Percentiles rank a stretch among this genome's conserved stretches.
Evolutionary conservation across 1,139 yeast species (phyloP).

Genomic region (Suhomyces atakaporum): DNA sequence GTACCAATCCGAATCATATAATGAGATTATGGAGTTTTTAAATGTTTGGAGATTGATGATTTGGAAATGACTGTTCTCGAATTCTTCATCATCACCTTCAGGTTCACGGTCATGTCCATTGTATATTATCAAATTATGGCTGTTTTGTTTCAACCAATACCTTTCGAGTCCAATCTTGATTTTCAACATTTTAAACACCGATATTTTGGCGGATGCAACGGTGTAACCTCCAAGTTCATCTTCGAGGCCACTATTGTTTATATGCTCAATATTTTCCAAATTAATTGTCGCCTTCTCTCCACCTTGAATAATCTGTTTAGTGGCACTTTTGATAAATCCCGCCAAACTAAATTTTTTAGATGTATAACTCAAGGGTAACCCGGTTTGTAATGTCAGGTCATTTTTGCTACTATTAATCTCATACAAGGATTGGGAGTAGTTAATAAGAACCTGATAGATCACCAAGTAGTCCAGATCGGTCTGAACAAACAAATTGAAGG

Average conservation of each 20-base stretch:
- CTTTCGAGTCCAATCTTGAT: slow-evolving; percentile 35
- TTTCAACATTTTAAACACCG: slow-evolving; percentile 38
- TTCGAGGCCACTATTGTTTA: slow-evolving; percentile 31
- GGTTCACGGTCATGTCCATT: slow-evolving; percentile 22
- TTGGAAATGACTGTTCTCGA: slow-evolving; percentile 26
- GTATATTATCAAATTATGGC: slow-evolving; percentile 39
- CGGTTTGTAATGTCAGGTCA: slow-evolving; percentile 35
- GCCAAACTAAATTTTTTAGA: slow-evolving; percentile 32
- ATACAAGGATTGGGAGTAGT: slow-evolving; percentile 33
- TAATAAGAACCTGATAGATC: slow-evolving; percentile 37
- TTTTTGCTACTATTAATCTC: slow-evolving; percentile 31
- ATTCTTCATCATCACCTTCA: slow-evolving; percentile 8
- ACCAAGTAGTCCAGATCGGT: slow-evolving; percentile 36
- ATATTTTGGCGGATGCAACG: slow-evolving; percentile 32
- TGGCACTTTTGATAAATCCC: slow-evolving; percentile 37
- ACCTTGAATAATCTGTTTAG: slow-evolving; percentile 35
- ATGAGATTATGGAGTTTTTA: slow-evolving; percentile 31
- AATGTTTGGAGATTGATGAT: slow-evolving; percentile 37
- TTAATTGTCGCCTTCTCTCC: slow-evolving; percentile 23
- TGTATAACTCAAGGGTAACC: slow-evolving; percentile 34
- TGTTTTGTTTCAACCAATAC: slow-evolving; percentile 43
- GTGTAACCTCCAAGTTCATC: slow-evolving; percentile 32
- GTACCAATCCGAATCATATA: slow-evolving; percentile 38
- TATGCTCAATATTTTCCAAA: slow-evolving; percentile 43
- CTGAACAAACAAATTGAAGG: slow-evolving; percentile 37